Conservation (phyloP, 352 stramenopile species). For the Phytophthora pisi region DNA sequence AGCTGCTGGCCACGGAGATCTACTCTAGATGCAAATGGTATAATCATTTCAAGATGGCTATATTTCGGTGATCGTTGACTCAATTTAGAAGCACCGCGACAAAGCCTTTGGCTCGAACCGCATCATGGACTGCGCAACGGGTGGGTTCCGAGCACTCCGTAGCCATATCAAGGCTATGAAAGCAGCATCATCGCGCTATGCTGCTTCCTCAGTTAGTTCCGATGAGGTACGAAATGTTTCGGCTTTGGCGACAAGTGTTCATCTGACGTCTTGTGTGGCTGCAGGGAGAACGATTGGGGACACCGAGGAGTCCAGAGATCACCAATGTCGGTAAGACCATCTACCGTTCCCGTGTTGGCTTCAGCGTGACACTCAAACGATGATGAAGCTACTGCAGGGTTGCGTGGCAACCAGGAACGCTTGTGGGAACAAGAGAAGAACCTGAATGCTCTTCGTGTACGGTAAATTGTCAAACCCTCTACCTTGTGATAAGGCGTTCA, state of each 20-base stretch:
- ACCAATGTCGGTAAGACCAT: conserved; percentile 13
- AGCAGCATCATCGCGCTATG: background rate
- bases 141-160: conserved; percentile 47
- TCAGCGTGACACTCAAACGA: background rate
- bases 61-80: conserved; percentile 4
- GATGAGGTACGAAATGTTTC: conserved; percentile 5
- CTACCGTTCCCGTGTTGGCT: no score
- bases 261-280: background rate
- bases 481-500: no score
- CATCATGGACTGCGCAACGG: conserved; percentile 32
- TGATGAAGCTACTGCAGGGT: conserved; percentile 1
- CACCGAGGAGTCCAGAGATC: conserved; percentile 1
- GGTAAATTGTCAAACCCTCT: background rate
- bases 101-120: background rate
- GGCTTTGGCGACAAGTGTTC: background rate
- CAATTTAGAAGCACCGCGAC: background rate
- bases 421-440: conserved; percentile 40
- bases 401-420: conserved; percentile 33
- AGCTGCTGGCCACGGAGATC: no score
- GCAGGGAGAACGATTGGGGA: conserved; percentile 17
- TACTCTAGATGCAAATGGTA: no score
- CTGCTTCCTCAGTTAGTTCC: background rate
- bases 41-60: conserved; percentile 16
- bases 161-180: conserved; percentile 48
- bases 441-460: conserved; percentile 41